A percentile compares a stretch with the other conserved stretches of the same genome.
Evolutionary conservation across 2,329 filamentous ascomycete genomes (phyloP).

Genomic region (Plectosphaerella plurivora): DNA sequence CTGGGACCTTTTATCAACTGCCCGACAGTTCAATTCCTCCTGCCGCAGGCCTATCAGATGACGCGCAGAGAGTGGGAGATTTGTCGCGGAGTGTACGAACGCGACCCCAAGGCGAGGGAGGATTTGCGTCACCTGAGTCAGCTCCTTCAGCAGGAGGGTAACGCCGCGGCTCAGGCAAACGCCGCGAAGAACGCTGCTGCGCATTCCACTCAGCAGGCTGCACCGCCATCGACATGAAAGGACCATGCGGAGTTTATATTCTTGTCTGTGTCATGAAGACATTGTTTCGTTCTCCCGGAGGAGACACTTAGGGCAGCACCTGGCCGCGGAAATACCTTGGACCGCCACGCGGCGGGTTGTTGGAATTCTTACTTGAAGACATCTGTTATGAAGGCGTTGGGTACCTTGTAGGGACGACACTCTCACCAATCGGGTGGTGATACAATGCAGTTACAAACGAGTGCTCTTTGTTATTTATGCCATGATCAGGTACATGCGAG

Average conservation of each 20-base stretch:
- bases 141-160: slow-evolving; percentile 46
- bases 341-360: too few relatives aligned
- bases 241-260: not conserved
- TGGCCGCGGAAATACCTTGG: too few relatives aligned
- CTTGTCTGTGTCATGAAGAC: not conserved
- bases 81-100: slow-evolving; percentile 63
- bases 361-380: too few relatives aligned
- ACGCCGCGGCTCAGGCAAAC: not conserved
- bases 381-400: too few relatives aligned
- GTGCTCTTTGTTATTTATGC: too few relatives aligned
- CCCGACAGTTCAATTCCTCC: slow-evolving; percentile 64
- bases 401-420: not conserved
- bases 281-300: not conserved
- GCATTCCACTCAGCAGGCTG: slow-evolving; percentile 2
- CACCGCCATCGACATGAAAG: slow-evolving; percentile 8
- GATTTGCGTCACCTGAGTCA: slow-evolving; percentile 55
- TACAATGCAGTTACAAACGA: too few relatives aligned
- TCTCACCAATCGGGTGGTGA: too few relatives aligned
- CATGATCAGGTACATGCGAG: too few relatives aligned
- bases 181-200: slow-evolving; percentile 3
- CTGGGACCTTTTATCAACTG: slow-evolving; percentile 59
- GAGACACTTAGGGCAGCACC: not conserved
- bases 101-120: slow-evolving; percentile 59
- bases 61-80: slow-evolving; percentile 69
- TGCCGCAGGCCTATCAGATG: slow-evolving; percentile 65